Percentiles rank a stretch among this genome's conserved stretches.
Evolutionary conservation across 163 green algal species (phyloP).

Genomic region (Prototheca cutis): DNA sequence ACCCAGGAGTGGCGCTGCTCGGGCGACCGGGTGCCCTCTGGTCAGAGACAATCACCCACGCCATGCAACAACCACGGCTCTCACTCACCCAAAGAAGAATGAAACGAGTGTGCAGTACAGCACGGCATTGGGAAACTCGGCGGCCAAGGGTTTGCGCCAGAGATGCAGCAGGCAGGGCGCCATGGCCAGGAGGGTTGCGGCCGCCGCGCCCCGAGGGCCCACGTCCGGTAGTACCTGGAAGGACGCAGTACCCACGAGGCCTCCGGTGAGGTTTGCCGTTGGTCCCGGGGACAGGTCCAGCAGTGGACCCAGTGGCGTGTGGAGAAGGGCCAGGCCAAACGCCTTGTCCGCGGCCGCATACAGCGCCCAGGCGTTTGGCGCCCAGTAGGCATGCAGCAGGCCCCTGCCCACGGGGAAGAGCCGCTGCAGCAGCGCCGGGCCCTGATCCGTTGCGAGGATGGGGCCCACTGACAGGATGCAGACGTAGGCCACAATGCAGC

Average conservation of each 20-base stretch:
- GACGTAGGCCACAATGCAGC: conserved; percentile 31
- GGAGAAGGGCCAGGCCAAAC: conserved; percentile 26
- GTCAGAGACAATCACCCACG: too few relatives aligned
- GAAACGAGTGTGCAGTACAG: conserved; percentile 64
- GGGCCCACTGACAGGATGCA: conserved; percentile 54
- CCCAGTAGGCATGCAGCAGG: conserved; percentile 91
- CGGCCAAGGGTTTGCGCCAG: conserved; percentile 29
- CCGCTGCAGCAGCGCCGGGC: conserved; percentile 30
- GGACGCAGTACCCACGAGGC: conserved; percentile 51
- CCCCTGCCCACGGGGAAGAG: conserved; percentile 89
- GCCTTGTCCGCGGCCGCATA: conserved; percentile 78
- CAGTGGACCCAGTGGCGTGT: too few relatives aligned
- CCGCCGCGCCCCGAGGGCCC: conserved; percentile 9
- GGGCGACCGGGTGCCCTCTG: too few relatives aligned
- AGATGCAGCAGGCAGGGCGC: conserved; percentile 40
- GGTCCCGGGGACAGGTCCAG: too few relatives aligned
- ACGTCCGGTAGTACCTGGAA: conserved; percentile 67
- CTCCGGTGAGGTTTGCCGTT: too few relatives aligned
- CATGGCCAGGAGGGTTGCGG: conserved; percentile 40
- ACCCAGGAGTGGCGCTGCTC: too few relatives aligned
- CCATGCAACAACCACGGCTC: too few relatives aligned
- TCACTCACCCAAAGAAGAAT: conserved; percentile 74
- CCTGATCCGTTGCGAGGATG: conserved; percentile 56
- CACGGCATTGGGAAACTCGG: conserved; percentile 32
- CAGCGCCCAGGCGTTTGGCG: conserved; percentile 90